Evolutionary conservation across 2,329 filamentous ascomycete genomes (phyloP).

Genomic region (Myrmaecium sp.): DNA sequence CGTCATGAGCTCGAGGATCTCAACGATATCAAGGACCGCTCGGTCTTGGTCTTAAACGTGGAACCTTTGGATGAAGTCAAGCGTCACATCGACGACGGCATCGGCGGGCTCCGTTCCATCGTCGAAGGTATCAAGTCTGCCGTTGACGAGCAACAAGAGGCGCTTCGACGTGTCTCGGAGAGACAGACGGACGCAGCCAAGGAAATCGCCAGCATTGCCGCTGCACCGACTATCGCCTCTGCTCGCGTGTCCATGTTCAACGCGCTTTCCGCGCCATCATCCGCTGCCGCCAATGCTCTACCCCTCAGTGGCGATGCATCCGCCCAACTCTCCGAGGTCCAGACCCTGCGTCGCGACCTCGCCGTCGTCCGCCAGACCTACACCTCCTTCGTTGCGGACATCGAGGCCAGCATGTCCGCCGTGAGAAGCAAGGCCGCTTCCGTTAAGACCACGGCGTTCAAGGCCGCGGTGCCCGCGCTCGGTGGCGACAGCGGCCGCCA

Average conservation of each 20-base stretch:
- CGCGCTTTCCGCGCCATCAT: slow-evolving; percentile 9
- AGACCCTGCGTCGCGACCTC: slow-evolving; percentile 69
- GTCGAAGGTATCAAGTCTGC: slow-evolving; percentile 77
- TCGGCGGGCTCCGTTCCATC: slow-evolving; percentile 61
- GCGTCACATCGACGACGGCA: slow-evolving; percentile 82
- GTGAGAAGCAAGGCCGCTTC: slow-evolving; percentile 67
- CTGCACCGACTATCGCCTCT: slow-evolving; percentile 22
- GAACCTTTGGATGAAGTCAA: slow-evolving; percentile 93
- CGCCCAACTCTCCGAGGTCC: slow-evolving; percentile 59
- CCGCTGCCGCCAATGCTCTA: too few relatives aligned
- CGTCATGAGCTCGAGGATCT: slow-evolving; percentile 92
- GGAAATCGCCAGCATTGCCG: slow-evolving; percentile 57
- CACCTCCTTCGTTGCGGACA: slow-evolving; percentile 74
- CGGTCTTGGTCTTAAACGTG: slow-evolving; percentile 86
- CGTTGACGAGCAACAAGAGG: slow-evolving; percentile 64
- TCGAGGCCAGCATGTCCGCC: slow-evolving; percentile 70
- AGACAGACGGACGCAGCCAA: slow-evolving; percentile 78
- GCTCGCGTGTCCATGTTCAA: slow-evolving; percentile 17
- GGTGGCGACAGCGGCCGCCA: slow-evolving; percentile 66
- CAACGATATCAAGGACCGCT: slow-evolving; percentile 81
- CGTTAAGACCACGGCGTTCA: slow-evolving; percentile 60
- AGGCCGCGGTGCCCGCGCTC: slow-evolving; percentile 52
- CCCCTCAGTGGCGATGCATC: slow-evolving; percentile 22
- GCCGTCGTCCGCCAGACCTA: slow-evolving; percentile 89
- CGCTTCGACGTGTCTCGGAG: slow-evolving; percentile 75